phyloP scores from a whole-genome alignment of 1,284 basidiomycete genomes.

The Puccinia triticina region DNA sequence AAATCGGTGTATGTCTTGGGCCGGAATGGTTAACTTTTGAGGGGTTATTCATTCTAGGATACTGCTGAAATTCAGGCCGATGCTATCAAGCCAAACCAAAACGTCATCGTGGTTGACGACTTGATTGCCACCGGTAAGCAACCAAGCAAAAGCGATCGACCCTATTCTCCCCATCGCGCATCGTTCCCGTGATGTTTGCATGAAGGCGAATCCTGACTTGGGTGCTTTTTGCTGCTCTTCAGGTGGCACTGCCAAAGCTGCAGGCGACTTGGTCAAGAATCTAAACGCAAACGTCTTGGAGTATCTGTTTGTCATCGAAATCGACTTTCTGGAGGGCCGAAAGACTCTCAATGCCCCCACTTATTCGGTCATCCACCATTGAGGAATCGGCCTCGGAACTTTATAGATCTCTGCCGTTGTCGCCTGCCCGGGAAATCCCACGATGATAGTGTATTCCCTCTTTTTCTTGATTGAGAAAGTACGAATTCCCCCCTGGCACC shows the following conservation, averaged over 20 bases:
- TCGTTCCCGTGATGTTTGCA: neutral
- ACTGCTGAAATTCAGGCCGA: slow-evolving; percentile 91
- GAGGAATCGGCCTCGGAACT: too few species aligned
- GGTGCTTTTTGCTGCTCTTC: neutral
- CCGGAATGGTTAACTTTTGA: neutral
- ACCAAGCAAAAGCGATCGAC: neutral
- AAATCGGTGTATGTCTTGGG: slow-evolving; percentile 19
- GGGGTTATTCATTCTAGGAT: slow-evolving; percentile 66
- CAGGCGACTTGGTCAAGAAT: slow-evolving; percentile 83
- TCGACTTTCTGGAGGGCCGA: slow-evolving; percentile 69
- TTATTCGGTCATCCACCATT: slow-evolving; percentile 35
- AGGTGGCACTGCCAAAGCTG: slow-evolving; percentile 93
- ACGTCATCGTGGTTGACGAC: slow-evolving; percentile 88
- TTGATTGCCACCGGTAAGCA: slow-evolving; percentile 86
- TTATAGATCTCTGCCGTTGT: too few species aligned
- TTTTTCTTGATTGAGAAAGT: too few species aligned
- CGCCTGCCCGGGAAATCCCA: too few species aligned
- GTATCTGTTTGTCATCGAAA: slow-evolving; percentile 91
- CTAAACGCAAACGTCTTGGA: slow-evolving; percentile 82
- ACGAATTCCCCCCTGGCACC: too few species aligned
- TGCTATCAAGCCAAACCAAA: slow-evolving; percentile 79
- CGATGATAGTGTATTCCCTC: too few species aligned
- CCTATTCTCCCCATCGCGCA: neutral
- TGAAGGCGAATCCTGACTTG: neutral
- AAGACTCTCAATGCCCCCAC: slow-evolving; percentile 30